Base-by-base conservation (phyloP, 768 basidiomycete species). In the Rhizopogon vesiculosus region DNA sequence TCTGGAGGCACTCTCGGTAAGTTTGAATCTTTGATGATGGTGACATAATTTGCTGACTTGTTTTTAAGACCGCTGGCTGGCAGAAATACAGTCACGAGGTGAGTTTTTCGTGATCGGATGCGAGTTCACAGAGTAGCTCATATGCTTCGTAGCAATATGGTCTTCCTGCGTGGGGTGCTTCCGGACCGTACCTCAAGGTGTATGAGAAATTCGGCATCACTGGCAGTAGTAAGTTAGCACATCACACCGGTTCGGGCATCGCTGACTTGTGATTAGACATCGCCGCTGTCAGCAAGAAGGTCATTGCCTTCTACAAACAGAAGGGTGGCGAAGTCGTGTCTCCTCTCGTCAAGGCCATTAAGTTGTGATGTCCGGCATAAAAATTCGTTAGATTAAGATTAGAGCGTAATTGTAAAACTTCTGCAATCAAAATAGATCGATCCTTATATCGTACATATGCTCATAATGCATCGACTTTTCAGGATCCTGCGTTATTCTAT, bases 191-290 rank as follows among this genome's bases (percentile, higher is more conserved):
- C 68, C 80, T 85, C 72, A 81, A 93, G 76, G 88, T 95, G 12
- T 97, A 97, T 69, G 89, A 89, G 75, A 91, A 92, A 72, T 90
- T 92, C 63, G 91, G 89, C 42, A 81, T 93, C 67, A 93, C 91
- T 39, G 87, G 85, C 13, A 68, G 79, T 45, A 88, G 84, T 88
- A 72, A 51, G 83, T 79, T 28, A 28, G 19, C 16, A 1, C n/a
- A n/a, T 38, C 41, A 59, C 35, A 22, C 50, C 12, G 40, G 25
- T 28, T 39, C 13, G 45, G 12, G 22, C 28, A 9, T 41, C 13
- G 39, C 51, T 65, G 16, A 68, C 48, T 25, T 54, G 7, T 19
- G 28, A 12, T 51, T 28, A 86, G 87, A 89, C 69, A 88, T 97
- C 65, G 89, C 93, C 43, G 70, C 69, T 44, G 81, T 93, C 22